A percentile compares a stretch with the other conserved stretches of the same genome.
These are phyloP conservation scores for Noccaea bulbosa DNA, from an alignment of 345 rosid species.

Conservation along the genomic window DNA sequence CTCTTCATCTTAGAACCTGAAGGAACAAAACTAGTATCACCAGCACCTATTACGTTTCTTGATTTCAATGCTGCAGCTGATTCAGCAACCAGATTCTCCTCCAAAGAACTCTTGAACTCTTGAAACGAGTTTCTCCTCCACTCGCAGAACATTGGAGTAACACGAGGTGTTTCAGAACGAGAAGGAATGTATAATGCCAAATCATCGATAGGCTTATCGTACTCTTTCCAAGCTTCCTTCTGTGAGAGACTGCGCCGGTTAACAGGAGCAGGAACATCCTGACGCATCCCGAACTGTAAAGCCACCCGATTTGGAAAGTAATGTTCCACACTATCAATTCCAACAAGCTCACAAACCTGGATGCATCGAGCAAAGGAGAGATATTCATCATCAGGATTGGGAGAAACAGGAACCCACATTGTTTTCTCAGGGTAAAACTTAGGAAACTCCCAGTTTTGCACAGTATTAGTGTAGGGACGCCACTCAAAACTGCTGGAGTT, in stretches of 20 bases:
- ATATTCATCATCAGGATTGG: constrained; percentile 40
- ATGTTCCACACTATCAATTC: constrained; percentile 40
- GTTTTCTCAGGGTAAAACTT: constrained; percentile 41
- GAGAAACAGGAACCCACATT: constrained; percentile 14
- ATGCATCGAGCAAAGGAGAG: constrained; percentile 43
- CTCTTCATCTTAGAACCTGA: constrained; percentile 19
- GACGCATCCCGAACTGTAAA: constrained; percentile 66
- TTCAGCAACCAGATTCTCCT: not conserved
- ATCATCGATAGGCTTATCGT: constrained; percentile 43
- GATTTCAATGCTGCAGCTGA: constrained; percentile 2
- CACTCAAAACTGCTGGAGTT: constrained; percentile 46
- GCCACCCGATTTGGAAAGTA: constrained; percentile 62
- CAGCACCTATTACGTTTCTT: constrained; percentile 14
- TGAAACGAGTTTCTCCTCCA: constrained; percentile 53
- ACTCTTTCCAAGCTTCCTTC: constrained; percentile 39
- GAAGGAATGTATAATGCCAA: constrained; percentile 50
- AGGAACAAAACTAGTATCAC: constrained; percentile 6
- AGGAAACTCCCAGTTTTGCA: constrained; percentile 40
- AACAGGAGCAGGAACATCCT: constrained; percentile 47
- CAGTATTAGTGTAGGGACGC: constrained; percentile 50
- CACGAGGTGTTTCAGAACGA: constrained; percentile 32
- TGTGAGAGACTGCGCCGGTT: constrained; percentile 7
- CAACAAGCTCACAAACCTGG: constrained; percentile 50
- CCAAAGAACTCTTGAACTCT: not conserved
- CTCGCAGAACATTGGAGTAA: constrained; percentile 44